Base-by-base conservation (phyloP, 2,329 filamentous ascomycete species). In the Lachnellula subtilissima region DNA sequence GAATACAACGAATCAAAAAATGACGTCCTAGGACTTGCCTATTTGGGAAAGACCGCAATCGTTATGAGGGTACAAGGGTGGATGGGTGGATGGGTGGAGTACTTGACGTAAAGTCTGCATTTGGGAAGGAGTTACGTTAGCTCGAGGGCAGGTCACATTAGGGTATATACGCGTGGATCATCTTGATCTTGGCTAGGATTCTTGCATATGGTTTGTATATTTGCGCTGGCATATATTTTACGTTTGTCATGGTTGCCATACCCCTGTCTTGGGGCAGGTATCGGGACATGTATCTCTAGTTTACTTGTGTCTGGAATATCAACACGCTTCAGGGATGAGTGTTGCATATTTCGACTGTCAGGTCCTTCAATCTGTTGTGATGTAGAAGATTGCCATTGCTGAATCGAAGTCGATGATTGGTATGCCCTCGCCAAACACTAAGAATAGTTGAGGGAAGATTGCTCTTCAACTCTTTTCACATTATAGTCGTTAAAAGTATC, bases 11-110 rank as follows among this genome's bases (percentile, higher is more conserved):
- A 25, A 14, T 40, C 19, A 46, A 22, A 47, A 19, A 48, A 17
- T n/a, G n/a, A 28, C 15, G 39, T 25, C 25, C 39, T 40, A 9
- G 40, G 48, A 55, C 48, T 55, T 55, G 53, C 49, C 53, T 45
- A 9, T 48, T 52, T 40, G 15, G 40, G 53, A 42, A 22, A 43
- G 42, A 39, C 32, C 25, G 48, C 47, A 37, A 28, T 22, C 15
- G 22, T 32, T 46, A 39, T 43, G 15, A 35, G 40, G 53, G 42
- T 46, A 54, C 52, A 51, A 48, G 53, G 22, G 52, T 12, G 39
- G 36, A 48, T 51, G 53, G 22, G 52, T 12, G 39, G 36, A 48
- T 51, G 12, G 15, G 48, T 19, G 37, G 53, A 28, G 22, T 32
- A 17, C 12, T 40, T 46, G 36, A 48, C 17, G 23, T 54, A 43